Conservation (phyloP, 2,329 filamentous ascomycete species). For the Fusarium tuaranense region DNA sequence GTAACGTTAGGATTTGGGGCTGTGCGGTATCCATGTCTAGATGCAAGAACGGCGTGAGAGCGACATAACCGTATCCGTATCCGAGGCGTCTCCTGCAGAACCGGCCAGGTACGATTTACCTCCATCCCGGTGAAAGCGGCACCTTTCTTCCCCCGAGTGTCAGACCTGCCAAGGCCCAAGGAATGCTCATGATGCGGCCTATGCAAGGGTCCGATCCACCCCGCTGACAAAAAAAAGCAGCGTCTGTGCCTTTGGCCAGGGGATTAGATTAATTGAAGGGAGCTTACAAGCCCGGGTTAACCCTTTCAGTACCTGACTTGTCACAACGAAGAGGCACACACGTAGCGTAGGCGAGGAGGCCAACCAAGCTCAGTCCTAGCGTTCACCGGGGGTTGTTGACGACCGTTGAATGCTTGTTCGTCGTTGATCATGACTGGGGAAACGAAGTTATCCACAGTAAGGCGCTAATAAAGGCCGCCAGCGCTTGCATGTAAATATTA, state of each 20-base stretch:
- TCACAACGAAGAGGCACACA: not conserved
- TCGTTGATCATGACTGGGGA: conserved; percentile 10
- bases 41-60: not conserved
- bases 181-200: not conserved
- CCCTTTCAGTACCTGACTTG: not conserved
- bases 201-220: not conserved
- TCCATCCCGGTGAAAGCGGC: not conserved
- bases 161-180: not conserved
- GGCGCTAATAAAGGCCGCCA: not conserved
- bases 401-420: conserved; percentile 19
- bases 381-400: not conserved
- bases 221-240: not conserved
- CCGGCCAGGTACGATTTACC: not conserved
- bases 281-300: not conserved
- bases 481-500: not conserved
- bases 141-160: not conserved
- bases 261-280: not conserved
- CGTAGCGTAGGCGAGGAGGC: not conserved
- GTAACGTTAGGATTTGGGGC: not conserved
- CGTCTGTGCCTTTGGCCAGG: not conserved
- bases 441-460: conserved; percentile 13
- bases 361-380: conserved; percentile 10
- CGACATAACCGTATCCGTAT: not conserved
- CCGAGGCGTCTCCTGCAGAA: not conserved
- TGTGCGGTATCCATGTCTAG: not conserved